Evolutionary conservation across 305 asterid genomes (phyloP), one percentile per base, ranked within the genome.

Genomic region (Rubia balearica): DNA sequence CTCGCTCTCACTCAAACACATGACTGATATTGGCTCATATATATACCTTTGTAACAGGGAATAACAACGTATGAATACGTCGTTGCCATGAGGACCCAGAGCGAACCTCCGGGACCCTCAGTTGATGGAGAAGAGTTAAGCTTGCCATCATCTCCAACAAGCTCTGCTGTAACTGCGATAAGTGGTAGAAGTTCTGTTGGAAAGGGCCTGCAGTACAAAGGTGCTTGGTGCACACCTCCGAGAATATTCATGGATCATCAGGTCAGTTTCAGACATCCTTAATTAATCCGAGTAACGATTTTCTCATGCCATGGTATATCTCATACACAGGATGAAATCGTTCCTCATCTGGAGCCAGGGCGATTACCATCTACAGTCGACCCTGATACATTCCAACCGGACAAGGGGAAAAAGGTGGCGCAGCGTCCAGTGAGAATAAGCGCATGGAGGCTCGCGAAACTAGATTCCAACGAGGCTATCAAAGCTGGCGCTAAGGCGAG

Each of bases 211-310:
- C 98, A 83, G 62, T 82, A 91, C 75, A 93, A 88, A 87, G 97
- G 99, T 70, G 89, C 98, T 82, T 94, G 97, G 97, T 94, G 99
- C 72, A 94, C 99, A 74, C 98, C 98, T 67, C 97, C 98, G 8
- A 83, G 96, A 83, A 87, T 93, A 67, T 93, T 91, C 79, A 89
- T 89, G 97, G 97, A 93, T 79, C 94, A 89, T 79, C 98, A 88
- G 97, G 98, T 93, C 36, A 14, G 41, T 36, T 38, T 17, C 12
- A 16, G 24, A 62, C 17, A 38, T n/a, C 67, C 16, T 16, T 36
- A 13, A 2, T 33, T 11, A 19, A 24, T 30, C 12, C 4, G 27
- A 24, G 8, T 11, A 24, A 40, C 43, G 30, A 7, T 27, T 17
- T 65, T 27, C 63, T 43, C 16, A 45, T 30, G 16, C 53, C 27